A percentile compares a stretch with the other conserved stretches of the same genome.
phyloP scores from a whole-genome alignment of 768 basidiomycete species.

The Gautieria morchelliformis region DNA sequence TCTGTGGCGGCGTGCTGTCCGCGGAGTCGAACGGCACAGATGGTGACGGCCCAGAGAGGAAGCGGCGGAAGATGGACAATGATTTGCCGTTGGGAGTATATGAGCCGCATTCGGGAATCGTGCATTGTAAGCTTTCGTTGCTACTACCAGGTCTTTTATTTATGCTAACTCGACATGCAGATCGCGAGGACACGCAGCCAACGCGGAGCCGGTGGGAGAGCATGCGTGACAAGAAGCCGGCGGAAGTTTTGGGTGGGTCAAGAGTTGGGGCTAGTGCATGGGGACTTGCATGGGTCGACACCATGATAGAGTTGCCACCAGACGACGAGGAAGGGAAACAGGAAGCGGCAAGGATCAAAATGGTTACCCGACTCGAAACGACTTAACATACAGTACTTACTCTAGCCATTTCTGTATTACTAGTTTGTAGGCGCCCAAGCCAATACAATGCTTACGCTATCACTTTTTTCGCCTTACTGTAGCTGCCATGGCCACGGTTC shows the following conservation, averaged over 20 bases:
- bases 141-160: not conserved
- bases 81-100: constrained; percentile 58
- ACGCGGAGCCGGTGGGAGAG: constrained; percentile 52
- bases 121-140: constrained; percentile 50
- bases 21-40: constrained; percentile 17
- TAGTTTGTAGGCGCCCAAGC: too few relatives aligned
- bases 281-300: constrained; percentile 73
- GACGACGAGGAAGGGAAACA: constrained; percentile 11
- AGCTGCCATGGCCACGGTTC: not conserved
- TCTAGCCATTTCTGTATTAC: too few relatives aligned
- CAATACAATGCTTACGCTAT: too few relatives aligned
- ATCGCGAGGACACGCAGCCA: constrained; percentile 72
- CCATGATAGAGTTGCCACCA: constrained; percentile 28
- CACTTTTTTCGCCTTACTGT: too few relatives aligned
- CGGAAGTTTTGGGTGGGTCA: constrained; percentile 52
- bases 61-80: constrained; percentile 19
- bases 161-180: constrained; percentile 27
- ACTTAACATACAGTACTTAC: too few relatives aligned
- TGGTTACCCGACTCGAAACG: too few relatives aligned
- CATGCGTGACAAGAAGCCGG: constrained; percentile 29
- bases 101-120: constrained; percentile 70
- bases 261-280: constrained; percentile 74
- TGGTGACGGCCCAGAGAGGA: constrained; percentile 12
- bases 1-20: constrained; percentile 37
- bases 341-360: not conserved